phyloP scores from a whole-genome alignment of 345 rosid genomes.

The Theobroma cacao region DNA sequence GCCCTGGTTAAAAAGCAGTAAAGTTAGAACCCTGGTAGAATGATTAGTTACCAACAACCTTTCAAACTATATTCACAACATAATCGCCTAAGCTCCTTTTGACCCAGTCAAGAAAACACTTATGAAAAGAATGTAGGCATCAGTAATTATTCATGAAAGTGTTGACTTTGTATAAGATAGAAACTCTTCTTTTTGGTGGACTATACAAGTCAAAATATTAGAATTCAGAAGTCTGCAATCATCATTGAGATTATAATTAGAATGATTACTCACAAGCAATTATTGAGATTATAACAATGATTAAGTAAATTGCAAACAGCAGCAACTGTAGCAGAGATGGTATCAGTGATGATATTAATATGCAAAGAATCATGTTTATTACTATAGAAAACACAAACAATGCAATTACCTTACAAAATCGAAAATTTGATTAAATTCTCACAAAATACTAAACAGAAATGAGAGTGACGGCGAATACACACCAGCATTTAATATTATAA shows the following conservation, averaged over 20 bases:
- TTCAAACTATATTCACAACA: not conserved
- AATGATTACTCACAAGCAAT: not conserved
- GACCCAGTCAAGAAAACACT: not conserved
- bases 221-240: not conserved
- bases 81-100: not conserved
- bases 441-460: not conserved
- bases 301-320: too few species aligned
- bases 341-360: not conserved
- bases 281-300: not conserved
- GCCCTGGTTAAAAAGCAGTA: conserved; percentile 43
- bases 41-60: not conserved
- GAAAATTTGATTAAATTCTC: not conserved
- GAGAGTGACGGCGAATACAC: not conserved
- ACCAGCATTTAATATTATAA: not conserved
- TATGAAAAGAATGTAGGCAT: not conserved
- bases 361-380: not conserved
- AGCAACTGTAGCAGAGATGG: not conserved
- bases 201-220: not conserved
- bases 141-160: not conserved
- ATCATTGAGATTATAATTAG: not conserved
- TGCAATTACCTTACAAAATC: not conserved
- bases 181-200: not conserved
- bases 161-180: not conserved
- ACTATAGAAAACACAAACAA: not conserved
- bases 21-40: conserved; percentile 17